These are phyloP conservation scores for Wallacemonas sp. DNA, from an alignment of 208 protist species.

Conservation along the genomic window DNA sequence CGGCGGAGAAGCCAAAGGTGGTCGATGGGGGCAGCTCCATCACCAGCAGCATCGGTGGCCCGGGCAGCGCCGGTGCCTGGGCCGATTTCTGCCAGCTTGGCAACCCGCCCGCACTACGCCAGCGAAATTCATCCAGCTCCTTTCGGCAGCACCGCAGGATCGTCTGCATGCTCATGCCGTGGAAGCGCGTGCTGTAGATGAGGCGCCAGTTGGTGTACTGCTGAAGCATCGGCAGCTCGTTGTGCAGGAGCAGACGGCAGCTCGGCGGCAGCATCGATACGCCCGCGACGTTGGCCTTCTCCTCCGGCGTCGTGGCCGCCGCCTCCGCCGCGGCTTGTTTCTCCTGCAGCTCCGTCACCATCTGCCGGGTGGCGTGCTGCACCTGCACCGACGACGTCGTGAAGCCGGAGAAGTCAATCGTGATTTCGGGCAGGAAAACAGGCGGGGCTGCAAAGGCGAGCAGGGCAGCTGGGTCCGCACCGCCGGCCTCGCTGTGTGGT, in stretches of 20 bases:
- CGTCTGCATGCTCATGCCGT: constrained; percentile 57
- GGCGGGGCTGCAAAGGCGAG: constrained; percentile 34
- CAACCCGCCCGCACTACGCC: constrained; percentile 1
- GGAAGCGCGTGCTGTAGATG: constrained; percentile 73
- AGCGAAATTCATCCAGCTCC: constrained; percentile 26
- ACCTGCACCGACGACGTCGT: constrained; percentile 54
- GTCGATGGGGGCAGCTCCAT: constrained; percentile 49
- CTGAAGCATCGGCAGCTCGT: constrained; percentile 50
- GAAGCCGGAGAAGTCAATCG: constrained; percentile 75
- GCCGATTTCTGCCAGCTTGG: not conserved
- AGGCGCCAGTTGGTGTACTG: constrained; percentile 71
- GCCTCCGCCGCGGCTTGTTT: constrained; percentile 21
- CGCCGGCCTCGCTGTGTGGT: constrained; percentile 5
- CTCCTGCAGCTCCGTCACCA: constrained; percentile 31
- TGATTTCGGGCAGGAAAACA: constrained; percentile 42
- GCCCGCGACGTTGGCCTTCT: constrained; percentile 12
- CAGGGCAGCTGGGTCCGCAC: not conserved
- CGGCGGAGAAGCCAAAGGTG: constrained; percentile 33
- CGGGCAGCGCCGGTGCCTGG: not conserved
- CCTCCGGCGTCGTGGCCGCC: not conserved
- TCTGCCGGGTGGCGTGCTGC: constrained; percentile 35
- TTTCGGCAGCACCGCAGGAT: constrained; percentile 55
- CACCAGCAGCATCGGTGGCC: constrained; percentile 61
- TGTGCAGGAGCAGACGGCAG: constrained; percentile 59
- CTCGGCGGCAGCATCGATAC: constrained; percentile 43